A percentile compares a stretch with the other conserved stretches of the same genome.
Conservation (phyloP, 176 grass and related monocot species). For the Elymus sibiricus region DNA sequence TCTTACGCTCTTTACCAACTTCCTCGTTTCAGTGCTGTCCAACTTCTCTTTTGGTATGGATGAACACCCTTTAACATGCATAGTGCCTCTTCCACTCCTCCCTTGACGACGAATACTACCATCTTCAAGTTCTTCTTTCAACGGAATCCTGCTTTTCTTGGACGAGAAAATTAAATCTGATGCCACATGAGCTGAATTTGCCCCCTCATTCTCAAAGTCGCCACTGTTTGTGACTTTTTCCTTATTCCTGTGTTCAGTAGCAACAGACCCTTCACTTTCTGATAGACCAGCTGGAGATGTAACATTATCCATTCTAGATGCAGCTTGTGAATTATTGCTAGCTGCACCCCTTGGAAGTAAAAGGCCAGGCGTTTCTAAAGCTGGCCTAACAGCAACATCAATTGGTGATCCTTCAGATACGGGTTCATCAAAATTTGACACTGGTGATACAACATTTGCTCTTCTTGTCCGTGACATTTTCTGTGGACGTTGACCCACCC, state of each 20-base stretch:
- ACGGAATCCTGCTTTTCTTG: constrained; percentile 54
- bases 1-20: constrained; percentile 50
- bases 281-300: constrained; percentile 59
- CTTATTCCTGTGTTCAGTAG: constrained; percentile 46
- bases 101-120: constrained; percentile 49
- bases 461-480: constrained; percentile 73
- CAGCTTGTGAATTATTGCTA: constrained; percentile 35
- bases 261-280: constrained; percentile 55
- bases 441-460: constrained; percentile 71
- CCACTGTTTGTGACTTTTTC: constrained; percentile 58
- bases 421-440: constrained; percentile 70
- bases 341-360: constrained; percentile 25
- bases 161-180: constrained; percentile 39
- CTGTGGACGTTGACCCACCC: constrained; percentile 63
- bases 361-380: constrained; percentile 23
- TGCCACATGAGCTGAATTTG: constrained; percentile 31
- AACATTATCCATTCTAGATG: constrained; percentile 27
- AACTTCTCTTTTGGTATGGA: constrained; percentile 54
- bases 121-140: constrained; percentile 83
- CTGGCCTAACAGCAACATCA: constrained; percentile 51
- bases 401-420: constrained; percentile 49
- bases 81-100: constrained; percentile 55
- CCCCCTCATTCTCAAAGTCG: constrained; percentile 50
- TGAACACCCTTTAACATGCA: constrained; percentile 50
- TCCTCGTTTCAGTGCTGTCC: constrained; percentile 43